Base-by-base conservation (phyloP, 495 filamentous ascomycete genomes). In the Penicillium malachiteum region DNA sequence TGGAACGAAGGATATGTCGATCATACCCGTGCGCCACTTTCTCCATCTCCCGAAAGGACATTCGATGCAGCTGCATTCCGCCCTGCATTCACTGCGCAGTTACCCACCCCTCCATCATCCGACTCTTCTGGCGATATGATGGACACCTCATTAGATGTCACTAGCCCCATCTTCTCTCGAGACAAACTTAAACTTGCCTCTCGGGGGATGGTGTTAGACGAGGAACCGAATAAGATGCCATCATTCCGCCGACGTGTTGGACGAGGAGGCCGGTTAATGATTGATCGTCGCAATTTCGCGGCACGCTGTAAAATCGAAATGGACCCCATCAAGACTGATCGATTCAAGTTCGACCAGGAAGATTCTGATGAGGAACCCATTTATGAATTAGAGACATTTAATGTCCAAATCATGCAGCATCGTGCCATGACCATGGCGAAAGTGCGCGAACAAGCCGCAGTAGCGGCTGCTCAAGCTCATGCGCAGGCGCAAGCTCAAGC, bases 1-100 rank as follows among this genome's bases (percentile, higher is more conserved):
- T 95, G 91, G 90, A 96, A 95, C 76, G 77, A 84, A 64, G 85
- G 86, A 55, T 90, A 87, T 75, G 78, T 91, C 48, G 94, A 97
- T 69, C 70, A 89, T 62, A 97, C 93, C 44, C 81, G 83, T 63
- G 85, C 86, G 46, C 92, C 92, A 33, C 77, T 95, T 33, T 88
- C 89, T 41, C 92, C 89, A 26, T 83, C 85, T 12, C 70, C 77
- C 53, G 82, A 80, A 42, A 72, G 73, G 55, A 75, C 68, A 10
- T 80, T 79, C 55, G 84, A 87, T 33, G 80, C 83, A 48, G 77
- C 80, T 8, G 50, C 65, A 26, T 92, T 87, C 71, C 87, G 92
- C 58, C 84, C 85, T 51, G 91, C 91, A 47, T 90, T 88, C 62
- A 89, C 87, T 30, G 84, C 91, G 41, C 92, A 91, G 68, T 72